Base-by-base conservation (phyloP, 208 protist genomes). In the Kentomonas sorsogonicus region DNA sequence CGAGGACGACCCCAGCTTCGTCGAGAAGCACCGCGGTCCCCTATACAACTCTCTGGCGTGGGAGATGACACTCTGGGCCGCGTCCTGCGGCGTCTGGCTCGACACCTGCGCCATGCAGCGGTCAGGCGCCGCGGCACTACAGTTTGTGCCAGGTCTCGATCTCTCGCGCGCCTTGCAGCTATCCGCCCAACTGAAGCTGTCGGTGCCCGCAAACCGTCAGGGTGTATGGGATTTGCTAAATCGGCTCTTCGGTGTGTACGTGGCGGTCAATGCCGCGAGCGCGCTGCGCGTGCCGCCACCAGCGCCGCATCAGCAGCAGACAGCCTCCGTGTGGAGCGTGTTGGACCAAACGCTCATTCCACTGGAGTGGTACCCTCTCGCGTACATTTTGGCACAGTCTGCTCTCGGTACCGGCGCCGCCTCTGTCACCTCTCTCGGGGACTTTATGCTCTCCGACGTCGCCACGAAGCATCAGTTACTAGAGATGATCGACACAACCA, bases 61-160 rank as follows among this genome's bases (percentile, higher is more conserved):
- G 83, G 83, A 94, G 47, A 89, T 91, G 79, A 81, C 71, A 30
- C 66, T 94, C 38, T 94, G 87, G 83, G 74, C 88, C 3, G 75
- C 66, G 6, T 72, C 63, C 18, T 66, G 61, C 31, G 87, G 87
- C 1, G 53, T 88, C 31, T 83, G 79, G 79, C 34, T 89, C 1
- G 68, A 79, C 29, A 75, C 91, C 47, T 72, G 73, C 33, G 34
- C 82, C 7, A 72, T 64, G 18, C 63, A 77, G 25, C 76, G 81
- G 7, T 74, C 83, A 46, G 71, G 66, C 27, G 69, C 60, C 2
- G 67, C 79, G 2, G 41, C 69, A 27, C 43, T 94, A 47, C 87
- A 94, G 74, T 94, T 94, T 54, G 59, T 94, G 13, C 63, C 83
- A 4, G 87, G 87, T n/a, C 68, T 94, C 36, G 87, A 83, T 15